Conservation (phyloP, 352 stramenopile genomes). For the Pythium plurisporium region DNA sequence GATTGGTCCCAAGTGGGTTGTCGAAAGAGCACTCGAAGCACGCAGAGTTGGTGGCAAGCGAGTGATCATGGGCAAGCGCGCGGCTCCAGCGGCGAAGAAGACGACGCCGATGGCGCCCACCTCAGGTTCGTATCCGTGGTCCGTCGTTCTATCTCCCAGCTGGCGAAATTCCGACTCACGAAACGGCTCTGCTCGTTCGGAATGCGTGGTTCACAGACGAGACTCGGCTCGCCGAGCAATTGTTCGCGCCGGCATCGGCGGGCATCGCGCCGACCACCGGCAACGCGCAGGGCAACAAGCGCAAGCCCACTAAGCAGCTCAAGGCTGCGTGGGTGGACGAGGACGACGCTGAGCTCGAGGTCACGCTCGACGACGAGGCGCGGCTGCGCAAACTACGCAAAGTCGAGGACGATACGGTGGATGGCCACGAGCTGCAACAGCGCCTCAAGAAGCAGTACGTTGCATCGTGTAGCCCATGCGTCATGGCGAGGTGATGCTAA, state of each 20-base stretch:
- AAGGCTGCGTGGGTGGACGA: constrained; percentile 85
- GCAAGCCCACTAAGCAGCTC: constrained; percentile 30
- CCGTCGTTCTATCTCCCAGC: neutral
- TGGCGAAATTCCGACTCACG: neutral
- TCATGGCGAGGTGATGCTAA: neutral
- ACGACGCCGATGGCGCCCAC: neutral
- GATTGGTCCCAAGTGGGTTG: constrained; percentile 13
- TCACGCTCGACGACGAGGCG: constrained; percentile 63
- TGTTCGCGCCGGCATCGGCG: constrained; percentile 32
- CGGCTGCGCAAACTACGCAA: constrained; percentile 84
- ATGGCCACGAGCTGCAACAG: constrained; percentile 69
- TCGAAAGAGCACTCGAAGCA: constrained; percentile 11
- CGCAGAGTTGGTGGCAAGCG: neutral
- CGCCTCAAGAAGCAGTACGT: constrained; percentile 81
- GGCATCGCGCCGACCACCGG: neutral
- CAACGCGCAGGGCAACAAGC: constrained; percentile 19
- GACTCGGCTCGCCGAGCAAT: constrained; percentile 43
- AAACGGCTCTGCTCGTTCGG: neutral
- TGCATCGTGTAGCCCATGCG: neutral
- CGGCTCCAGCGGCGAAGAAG: constrained; percentile 20
- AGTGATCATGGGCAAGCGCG: constrained; percentile 48
- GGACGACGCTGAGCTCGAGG: constrained; percentile 69
- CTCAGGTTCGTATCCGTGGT: constrained; percentile 11
- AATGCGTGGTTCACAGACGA: constrained; percentile 37
- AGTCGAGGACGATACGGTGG: constrained; percentile 56